A percentile compares a stretch with the other conserved stretches of the same genome.
These are phyloP conservation scores for Trichoderma sp. DNA, from an alignment of 2,329 filamentous ascomycete genomes.

Conservation along the genomic window DNA sequence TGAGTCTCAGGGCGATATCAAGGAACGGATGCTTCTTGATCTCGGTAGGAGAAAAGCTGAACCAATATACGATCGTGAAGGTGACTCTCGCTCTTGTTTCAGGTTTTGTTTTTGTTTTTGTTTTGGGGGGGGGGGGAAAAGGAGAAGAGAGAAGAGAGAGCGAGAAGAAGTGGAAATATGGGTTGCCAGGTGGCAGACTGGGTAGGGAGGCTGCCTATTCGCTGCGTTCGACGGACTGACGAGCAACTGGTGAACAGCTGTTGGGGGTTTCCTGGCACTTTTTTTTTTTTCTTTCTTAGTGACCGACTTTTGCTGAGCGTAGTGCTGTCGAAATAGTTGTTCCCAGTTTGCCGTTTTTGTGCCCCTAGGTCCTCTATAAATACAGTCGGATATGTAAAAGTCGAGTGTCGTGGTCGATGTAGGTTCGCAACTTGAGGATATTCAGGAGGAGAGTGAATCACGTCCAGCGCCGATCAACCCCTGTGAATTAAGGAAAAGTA, in stretches of 20 bases:
- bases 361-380: background rate
- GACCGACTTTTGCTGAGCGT: background rate
- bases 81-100: background rate
- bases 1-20: conserved; percentile 2
- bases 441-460: conserved; percentile 18
- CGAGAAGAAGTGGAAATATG: background rate
- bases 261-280: too few relatives aligned
- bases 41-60: conserved; percentile 18
- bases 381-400: background rate
- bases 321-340: background rate
- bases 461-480: conserved; percentile 20
- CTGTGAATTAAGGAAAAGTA: background rate
- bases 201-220: background rate
- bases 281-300: background rate
- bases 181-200: conserved; percentile 14
- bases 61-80: conserved; percentile 15
- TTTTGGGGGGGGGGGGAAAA: background rate
- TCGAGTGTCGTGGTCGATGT: conserved; percentile 2
- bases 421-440: background rate
- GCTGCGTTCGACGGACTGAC: background rate
- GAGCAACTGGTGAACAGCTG: conserved; percentile 15
- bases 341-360: background rate
- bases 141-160: conserved; percentile 3
- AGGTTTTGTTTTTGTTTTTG: background rate
- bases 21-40: conserved; percentile 16